Base-by-base conservation (phyloP, 2,329 filamentous ascomycete genomes). In the Gnomoniopsis smithogilvyi region DNA sequence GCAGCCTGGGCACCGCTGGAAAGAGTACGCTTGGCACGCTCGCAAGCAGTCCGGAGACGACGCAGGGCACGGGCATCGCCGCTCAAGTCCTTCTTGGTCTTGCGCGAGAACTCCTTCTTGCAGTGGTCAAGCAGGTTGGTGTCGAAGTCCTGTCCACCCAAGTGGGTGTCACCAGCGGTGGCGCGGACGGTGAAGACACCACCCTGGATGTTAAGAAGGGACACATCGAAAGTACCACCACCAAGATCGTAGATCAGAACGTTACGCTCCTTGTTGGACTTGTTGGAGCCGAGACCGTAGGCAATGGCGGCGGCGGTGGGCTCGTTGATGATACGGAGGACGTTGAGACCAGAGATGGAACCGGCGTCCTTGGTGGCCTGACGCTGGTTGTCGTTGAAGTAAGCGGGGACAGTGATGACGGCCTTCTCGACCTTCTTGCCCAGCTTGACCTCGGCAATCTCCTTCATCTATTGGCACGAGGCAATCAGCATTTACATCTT, bases 301-400 rank as follows among this genome's bases (percentile, higher is more conserved):
- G 95, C 95, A 72, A 98, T 98, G 70, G 95, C 95, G 64, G 95
- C 95, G 68, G 95, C 95, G 65, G 95, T 99, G 63, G 95, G 95
- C 84, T 99, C 95, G 87, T 99, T 99, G 83, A 99, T 98, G 82
- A 99, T 98, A 86, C 95, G 93, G 78, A 99, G 93, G 69, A 99
- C 92, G 81, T 98, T 97, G 65, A 99, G 88, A 70, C 94, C 95
- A 72, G 94, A 82, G 74, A 99, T 99, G 76, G 94, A 90, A 88
- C 95, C 95, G 67, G 95, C 95, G 74, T 98, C 95, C 89, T 98
- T 98, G 81, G 95, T 99, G 67, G 95, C 91, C 82, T 98, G 95
- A 81, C 95, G 90, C 85, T 99, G 95, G 85, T 96, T 96, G 88
- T 99, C 95, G 86, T 98, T 98, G 91, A 99, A 99, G 87, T 99